Percentiles rank a stretch among this genome's conserved stretches.
These are phyloP conservation scores for Penicillium brasilianum DNA, from an alignment of 2,329 filamentous ascomycete genomes.

Conservation along the genomic window DNA sequence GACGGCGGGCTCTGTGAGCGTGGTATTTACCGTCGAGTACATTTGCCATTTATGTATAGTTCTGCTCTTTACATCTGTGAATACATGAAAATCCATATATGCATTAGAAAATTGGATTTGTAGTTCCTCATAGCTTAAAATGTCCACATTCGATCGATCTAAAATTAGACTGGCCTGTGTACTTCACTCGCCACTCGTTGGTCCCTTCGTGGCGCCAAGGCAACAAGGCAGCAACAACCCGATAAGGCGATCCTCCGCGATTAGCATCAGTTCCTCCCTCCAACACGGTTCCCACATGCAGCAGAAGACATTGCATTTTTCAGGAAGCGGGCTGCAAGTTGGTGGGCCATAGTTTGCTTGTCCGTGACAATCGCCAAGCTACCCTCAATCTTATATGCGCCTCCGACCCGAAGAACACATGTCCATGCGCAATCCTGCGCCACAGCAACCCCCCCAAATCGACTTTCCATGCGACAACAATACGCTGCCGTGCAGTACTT, in stretches of 20 bases:
- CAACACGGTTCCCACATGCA: constrained; percentile 15
- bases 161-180: not conserved
- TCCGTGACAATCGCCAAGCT: constrained; percentile 9
- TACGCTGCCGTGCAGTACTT: constrained; percentile 74
- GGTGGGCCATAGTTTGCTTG: constrained; percentile 5
- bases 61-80: not conserved
- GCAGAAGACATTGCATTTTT: constrained; percentile 6
- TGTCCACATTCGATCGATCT: not conserved
- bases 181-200: not conserved
- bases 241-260: constrained; percentile 21
- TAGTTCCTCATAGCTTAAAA: not conserved
- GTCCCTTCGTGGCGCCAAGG: constrained; percentile 16
- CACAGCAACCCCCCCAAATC: constrained; percentile 11
- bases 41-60: not conserved
- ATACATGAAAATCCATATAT: not conserved
- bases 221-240: constrained; percentile 18
- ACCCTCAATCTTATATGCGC: not conserved
- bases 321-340: constrained; percentile 11
- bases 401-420: not conserved
- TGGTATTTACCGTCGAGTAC: not conserved
- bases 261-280: constrained; percentile 8
- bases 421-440: constrained; percentile 16
- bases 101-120: not conserved
- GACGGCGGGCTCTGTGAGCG: not conserved
- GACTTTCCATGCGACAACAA: constrained; percentile 51